Evolutionary conservation across 768 basidiomycete species (phyloP), one percentile per base, ranked within the genome.

Genomic region (Suillus americanus): DNA sequence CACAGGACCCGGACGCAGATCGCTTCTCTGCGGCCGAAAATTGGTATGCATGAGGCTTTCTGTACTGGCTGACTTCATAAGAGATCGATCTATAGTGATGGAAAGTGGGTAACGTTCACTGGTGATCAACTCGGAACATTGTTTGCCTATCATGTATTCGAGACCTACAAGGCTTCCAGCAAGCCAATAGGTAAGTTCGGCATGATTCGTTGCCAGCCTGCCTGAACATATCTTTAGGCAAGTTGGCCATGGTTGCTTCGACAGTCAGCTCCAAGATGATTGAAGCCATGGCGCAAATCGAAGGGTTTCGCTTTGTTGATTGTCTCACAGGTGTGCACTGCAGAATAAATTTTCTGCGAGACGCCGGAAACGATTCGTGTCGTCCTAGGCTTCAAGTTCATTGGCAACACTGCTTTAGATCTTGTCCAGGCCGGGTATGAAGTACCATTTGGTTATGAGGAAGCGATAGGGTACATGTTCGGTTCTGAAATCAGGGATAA

Each of bases 201-300:
- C 9, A 43, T 73, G 23, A 64, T 82, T 7, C 86, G 61, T 86
- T 62, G 81, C 82, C 3, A 73, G 78, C 18, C 78, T 4, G 83
- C 81, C 72, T 80, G 79, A 69, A 63, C 73, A 14, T 78, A 80
- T 64, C 74, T 79, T 25, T 79, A 77, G 83, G 84, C 5, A 88
- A 87, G 69, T 78, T 95, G 7, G 92, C 89, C 3, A 91, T 96
- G 86, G 88, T 95, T 7, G 92, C 91, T 5, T 94, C 94, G 1
- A 92, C 92, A 5, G 94, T 96, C 18, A 95, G 92, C 72, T 94
- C 92, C 16, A 95, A 92, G 77, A 93, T 96, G 93, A 77, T 95
- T 8, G 87, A 89, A 70, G 79, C 85, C 2, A 91, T 96, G 80
- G 93, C 94, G 0, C 71, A 77, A 38, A 72, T 72, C 5, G 94